phyloP scores from a whole-genome alignment of 352 stramenopile species.

The Phytophthora lateralis region DNA sequence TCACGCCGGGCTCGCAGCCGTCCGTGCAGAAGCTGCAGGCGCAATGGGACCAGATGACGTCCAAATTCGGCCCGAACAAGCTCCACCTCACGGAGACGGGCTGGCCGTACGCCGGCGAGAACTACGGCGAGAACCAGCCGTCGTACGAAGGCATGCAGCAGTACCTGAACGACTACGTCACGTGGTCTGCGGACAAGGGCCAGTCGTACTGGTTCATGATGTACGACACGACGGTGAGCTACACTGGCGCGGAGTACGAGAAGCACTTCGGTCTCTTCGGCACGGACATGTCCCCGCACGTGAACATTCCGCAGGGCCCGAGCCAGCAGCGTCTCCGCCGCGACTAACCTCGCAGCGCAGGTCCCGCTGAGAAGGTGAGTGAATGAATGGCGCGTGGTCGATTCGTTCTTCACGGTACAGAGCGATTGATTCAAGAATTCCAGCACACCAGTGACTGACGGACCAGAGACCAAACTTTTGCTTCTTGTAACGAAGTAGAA shows the following conservation, averaged over 20 bases:
- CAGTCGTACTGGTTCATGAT: constrained; percentile 66
- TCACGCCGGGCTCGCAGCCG: constrained; percentile 36
- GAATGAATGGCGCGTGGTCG: background rate
- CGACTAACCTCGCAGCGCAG: constrained; percentile 2
- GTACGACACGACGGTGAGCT: constrained; percentile 58
- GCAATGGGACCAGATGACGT: constrained; percentile 49
- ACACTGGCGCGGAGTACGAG: constrained; percentile 51
- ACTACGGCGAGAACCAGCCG: constrained; percentile 35
- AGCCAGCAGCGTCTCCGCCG: constrained; percentile 22
- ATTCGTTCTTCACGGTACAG: background rate
- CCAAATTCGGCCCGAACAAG: constrained; percentile 45
- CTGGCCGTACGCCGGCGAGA: constrained; percentile 47
- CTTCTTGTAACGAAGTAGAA: background rate
- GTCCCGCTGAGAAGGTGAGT: background rate
- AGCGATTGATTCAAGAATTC: background rate
- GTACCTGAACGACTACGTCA: constrained; percentile 51
- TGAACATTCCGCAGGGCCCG: constrained; percentile 40
- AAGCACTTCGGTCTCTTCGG: constrained; percentile 60
- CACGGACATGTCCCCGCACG: constrained; percentile 42
- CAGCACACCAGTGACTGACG: background rate
- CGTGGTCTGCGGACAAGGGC: constrained; percentile 18
- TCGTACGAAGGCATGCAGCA: constrained; percentile 40
- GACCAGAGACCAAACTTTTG: background rate
- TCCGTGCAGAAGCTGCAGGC: constrained; percentile 58
- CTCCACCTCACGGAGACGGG: constrained; percentile 65